Evolutionary conservation across 768 basidiomycete species (phyloP).

Genomic region (Naganishia vishniacii): DNA sequence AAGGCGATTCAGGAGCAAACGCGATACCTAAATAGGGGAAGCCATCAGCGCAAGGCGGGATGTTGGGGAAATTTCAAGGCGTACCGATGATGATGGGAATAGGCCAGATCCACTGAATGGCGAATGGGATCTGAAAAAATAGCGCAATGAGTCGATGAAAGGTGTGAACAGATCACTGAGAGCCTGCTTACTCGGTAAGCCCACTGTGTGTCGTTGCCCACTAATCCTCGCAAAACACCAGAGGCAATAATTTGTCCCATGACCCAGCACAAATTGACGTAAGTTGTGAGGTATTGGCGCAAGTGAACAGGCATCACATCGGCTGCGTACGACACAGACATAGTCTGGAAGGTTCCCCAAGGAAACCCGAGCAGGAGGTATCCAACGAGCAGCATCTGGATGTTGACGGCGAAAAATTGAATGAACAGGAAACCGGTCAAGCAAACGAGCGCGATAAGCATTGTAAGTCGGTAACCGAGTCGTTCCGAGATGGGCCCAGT

Average conservation of each 20-base stretch:
- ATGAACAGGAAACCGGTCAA: slow-evolving; percentile 33
- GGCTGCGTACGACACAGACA: slow-evolving; percentile 46
- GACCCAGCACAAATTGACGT: slow-evolving; percentile 34
- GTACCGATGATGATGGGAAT: slow-evolving; percentile 41
- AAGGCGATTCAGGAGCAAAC: slow-evolving; percentile 37
- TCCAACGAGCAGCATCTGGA: slow-evolving; percentile 25
- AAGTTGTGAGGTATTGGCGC: slow-evolving; percentile 38
- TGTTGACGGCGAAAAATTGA: slow-evolving; percentile 31
- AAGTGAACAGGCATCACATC: slow-evolving; percentile 42
- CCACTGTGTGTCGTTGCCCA: slow-evolving; percentile 33
- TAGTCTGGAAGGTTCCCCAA: slow-evolving; percentile 40
- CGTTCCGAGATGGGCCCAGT: slow-evolving; percentile 33
- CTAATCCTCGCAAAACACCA: slow-evolving; percentile 35
- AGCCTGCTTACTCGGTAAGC: slow-evolving; percentile 30
- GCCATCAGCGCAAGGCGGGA: slow-evolving; percentile 40
- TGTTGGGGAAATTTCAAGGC: not conserved
- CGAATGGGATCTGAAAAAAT: slow-evolving; percentile 31
- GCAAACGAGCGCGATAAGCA: slow-evolving; percentile 31
- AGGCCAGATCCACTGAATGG: slow-evolving; percentile 48
- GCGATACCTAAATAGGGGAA: slow-evolving; percentile 4
- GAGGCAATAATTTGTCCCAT: slow-evolving; percentile 31
- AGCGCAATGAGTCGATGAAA: not conserved
- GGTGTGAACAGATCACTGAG: too few species aligned
- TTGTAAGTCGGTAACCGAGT: slow-evolving; percentile 33
- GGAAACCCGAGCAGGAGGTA: slow-evolving; percentile 29